Percentiles rank a stretch among this genome's conserved stretches.
Evolutionary conservation across 306 rosid species (phyloP).

Genomic region (Fragaria vesca): DNA sequence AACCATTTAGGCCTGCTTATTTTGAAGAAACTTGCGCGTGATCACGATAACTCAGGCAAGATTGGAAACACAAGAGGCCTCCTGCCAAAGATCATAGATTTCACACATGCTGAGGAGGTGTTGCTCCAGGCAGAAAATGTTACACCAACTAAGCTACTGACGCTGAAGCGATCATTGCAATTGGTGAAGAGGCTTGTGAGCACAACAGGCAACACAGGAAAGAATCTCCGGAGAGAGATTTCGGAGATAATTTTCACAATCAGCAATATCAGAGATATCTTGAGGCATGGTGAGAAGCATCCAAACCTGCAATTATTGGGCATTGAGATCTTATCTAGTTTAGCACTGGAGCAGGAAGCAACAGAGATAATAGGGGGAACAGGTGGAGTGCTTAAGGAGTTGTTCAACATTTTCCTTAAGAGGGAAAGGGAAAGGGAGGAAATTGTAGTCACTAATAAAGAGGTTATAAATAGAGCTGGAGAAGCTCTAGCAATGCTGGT

Average conservation of each 20-base stretch:
- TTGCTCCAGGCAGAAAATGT: conserved; percentile 52
- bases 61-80: conserved; percentile 91
- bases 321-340: conserved; percentile 72
- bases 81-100: conserved; percentile 77
- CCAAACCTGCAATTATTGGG: conserved; percentile 71
- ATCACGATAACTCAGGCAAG: conserved; percentile 90
- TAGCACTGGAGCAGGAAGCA: conserved; percentile 82
- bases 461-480: conserved; percentile 62
- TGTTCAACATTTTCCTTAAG: conserved; percentile 66
- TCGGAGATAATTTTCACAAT: conserved; percentile 83
- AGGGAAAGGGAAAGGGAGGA: conserved; percentile 9
- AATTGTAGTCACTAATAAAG: conserved; percentile 33
- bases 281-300: conserved; percentile 65
- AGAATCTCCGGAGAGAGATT: conserved; percentile 66
- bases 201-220: conserved; percentile 75
- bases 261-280: conserved; percentile 77
- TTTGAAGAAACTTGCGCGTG: conserved; percentile 78
- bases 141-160: conserved; percentile 51
- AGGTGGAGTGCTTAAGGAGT: conserved; percentile 75
- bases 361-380: conserved; percentile 83
- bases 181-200: conserved; percentile 82
- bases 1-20: conserved; percentile 77
- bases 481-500: conserved; percentile 93
- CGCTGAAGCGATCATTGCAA: conserved; percentile 74
- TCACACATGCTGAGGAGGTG: conserved; percentile 68